Conservation (phyloP, 352 stramenopile genomes). For the Phytopythium chamaehyphon region DNA sequence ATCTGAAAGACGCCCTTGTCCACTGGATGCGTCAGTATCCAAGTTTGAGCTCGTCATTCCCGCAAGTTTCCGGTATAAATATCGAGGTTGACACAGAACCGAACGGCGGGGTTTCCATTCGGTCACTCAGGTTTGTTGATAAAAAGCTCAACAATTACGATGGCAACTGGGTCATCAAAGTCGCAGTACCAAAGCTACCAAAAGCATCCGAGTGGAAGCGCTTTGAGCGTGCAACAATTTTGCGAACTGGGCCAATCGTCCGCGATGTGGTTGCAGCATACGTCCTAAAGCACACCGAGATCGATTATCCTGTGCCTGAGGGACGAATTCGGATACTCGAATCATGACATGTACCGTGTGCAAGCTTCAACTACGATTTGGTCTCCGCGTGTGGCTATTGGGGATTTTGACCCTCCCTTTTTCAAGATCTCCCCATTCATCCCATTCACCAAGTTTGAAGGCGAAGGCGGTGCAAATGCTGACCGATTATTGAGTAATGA, state of each 20-base stretch:
- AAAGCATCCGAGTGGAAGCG: constrained; percentile 28
- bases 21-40: constrained; percentile 64
- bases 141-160: constrained; percentile 9
- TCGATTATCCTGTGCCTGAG: constrained; percentile 22
- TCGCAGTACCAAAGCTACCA: constrained; percentile 24
- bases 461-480: too few relatives aligned
- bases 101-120: constrained; percentile 13
- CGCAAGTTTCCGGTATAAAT: constrained; percentile 63
- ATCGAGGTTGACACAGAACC: constrained; percentile 27
- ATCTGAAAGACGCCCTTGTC: constrained; percentile 47
- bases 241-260: constrained; percentile 20
- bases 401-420: too few relatives aligned
- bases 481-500: too few relatives aligned
- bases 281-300: constrained; percentile 10
- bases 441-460: too few relatives aligned
- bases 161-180: constrained; percentile 12
- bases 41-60: constrained; percentile 63
- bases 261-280: constrained; percentile 29
- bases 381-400: too few relatives aligned
- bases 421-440: too few relatives aligned
- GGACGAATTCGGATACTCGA: constrained; percentile 9
- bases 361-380: too few relatives aligned
- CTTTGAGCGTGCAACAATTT: constrained; percentile 17
- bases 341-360: too few relatives aligned
- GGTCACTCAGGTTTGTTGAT: constrained; percentile 25